phyloP scores from a whole-genome alignment of 108 stramenopile species.

The Nitzschia palea region DNA sequence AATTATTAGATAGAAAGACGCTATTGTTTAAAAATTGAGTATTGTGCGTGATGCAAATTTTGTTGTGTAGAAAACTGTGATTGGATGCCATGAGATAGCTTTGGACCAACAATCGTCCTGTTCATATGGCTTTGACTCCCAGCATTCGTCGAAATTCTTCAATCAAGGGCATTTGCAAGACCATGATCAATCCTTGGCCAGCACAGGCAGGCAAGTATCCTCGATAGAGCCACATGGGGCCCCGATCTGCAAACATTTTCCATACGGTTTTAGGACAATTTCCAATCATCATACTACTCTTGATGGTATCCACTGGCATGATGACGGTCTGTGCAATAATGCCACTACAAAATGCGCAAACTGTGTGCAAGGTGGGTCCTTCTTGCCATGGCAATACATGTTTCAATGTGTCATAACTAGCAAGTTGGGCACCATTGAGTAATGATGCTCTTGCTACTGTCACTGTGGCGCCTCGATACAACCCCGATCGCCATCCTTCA shows the following conservation, averaged over 20 bases:
- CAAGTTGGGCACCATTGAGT: conserved; percentile 50
- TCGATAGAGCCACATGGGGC: conserved; percentile 35
- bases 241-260: conserved; percentile 10
- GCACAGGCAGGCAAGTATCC: conserved; percentile 43
- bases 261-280: conserved; percentile 21
- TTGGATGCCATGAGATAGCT: too few species aligned
- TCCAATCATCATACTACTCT: conserved; percentile 47
- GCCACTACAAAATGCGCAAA: conserved; percentile 39
- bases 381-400: conserved; percentile 22
- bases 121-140: conserved; percentile 44
- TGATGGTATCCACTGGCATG: conserved; percentile 52
- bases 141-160: conserved; percentile 47
- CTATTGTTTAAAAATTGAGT: too few species aligned
- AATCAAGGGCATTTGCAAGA: conserved; percentile 51
- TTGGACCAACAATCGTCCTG: too few species aligned
- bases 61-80: too few species aligned
- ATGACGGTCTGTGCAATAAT: conserved; percentile 44
- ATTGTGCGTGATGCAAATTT: too few species aligned
- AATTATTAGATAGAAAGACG: too few species aligned
- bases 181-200: conserved; percentile 52
- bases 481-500: conserved; percentile 31
- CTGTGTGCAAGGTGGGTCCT: conserved; percentile 35
- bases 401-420: conserved; percentile 47
- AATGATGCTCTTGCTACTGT: conserved; percentile 41
- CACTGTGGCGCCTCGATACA: conserved; percentile 44